Conservation (phyloP, 139 green algal species). For the Raphidocelis subcapitata region DNA sequence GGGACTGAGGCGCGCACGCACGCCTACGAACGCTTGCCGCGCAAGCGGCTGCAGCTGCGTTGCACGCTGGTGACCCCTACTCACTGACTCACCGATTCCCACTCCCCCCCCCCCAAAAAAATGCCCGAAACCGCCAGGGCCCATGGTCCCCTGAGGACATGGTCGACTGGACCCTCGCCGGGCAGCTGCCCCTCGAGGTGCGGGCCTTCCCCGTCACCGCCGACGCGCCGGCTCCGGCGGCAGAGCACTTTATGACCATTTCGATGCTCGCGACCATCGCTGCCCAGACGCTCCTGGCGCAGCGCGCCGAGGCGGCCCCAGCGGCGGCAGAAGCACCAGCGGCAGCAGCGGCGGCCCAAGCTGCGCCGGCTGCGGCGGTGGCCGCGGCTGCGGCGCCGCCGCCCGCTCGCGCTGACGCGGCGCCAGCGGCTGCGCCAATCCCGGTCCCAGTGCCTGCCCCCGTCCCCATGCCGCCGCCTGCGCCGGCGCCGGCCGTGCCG, state of each 20-base stretch:
- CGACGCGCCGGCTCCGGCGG: too few species aligned
- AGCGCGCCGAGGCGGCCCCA: background rate
- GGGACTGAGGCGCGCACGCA: too few species aligned
- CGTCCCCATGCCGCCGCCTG: too few species aligned
- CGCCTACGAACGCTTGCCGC: too few species aligned
- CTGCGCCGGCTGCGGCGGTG: background rate
- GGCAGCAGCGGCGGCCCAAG: background rate
- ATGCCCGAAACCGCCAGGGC: background rate
- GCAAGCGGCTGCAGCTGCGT: too few species aligned
- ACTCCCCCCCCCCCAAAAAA: too few species aligned
- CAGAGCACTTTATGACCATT: too few species aligned
- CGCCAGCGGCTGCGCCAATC: background rate
- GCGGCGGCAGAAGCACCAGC: background rate
- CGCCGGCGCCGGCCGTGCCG: background rate
- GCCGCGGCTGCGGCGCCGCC: background rate
- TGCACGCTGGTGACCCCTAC: too few species aligned
- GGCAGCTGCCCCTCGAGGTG: slow-evolving; percentile 11
- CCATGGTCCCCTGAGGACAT: background rate
- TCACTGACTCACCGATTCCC: too few species aligned
- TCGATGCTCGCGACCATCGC: too few species aligned
- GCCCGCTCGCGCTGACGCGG: background rate
- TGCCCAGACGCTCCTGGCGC: background rate
- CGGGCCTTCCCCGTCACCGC: slow-evolving; percentile 3
- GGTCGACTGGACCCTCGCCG: background rate
- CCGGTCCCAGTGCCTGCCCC: background rate